Conservation (phyloP, 2,329 filamentous ascomycete genomes). For the Emergomyces pasteurianus region DNA sequence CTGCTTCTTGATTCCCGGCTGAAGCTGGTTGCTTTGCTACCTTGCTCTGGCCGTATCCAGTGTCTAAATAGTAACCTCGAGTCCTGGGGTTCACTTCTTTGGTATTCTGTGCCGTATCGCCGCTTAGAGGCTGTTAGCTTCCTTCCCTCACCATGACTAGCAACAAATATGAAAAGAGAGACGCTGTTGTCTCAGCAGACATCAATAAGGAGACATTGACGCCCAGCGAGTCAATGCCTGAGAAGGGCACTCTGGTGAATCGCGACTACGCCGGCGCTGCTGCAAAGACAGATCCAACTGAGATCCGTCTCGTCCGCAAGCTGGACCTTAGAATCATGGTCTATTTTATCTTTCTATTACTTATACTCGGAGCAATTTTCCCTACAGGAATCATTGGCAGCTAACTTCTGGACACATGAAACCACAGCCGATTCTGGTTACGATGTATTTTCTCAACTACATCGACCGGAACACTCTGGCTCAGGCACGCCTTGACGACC, state of each 20-base stretch:
- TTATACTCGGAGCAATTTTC: neutral
- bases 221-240: neutral
- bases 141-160: neutral
- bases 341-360: neutral
- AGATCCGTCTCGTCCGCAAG: slow-evolving; percentile 32
- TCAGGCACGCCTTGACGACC: slow-evolving; percentile 11
- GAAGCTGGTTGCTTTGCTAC: neutral
- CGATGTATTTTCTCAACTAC: slow-evolving; percentile 19
- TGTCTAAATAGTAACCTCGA: neutral
- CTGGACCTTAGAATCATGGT: slow-evolving; percentile 35
- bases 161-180: neutral
- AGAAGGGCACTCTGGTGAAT: slow-evolving; percentile 5
- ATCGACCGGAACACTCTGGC: slow-evolving; percentile 13
- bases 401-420: neutral
- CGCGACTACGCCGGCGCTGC: slow-evolving; percentile 29
- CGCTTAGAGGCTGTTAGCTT: neutral
- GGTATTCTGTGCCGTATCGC: neutral
- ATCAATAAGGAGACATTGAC: neutral
- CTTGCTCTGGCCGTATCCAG: neutral
- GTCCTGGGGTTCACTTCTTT: neutral
- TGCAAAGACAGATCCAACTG: slow-evolving; percentile 30
- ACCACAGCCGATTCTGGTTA: slow-evolving; percentile 14
- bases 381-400: neutral
- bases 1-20: neutral
- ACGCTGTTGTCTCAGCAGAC: neutral